Base-by-base conservation (phyloP, 768 basidiomycete species). In the Trametes villosa region DNA sequence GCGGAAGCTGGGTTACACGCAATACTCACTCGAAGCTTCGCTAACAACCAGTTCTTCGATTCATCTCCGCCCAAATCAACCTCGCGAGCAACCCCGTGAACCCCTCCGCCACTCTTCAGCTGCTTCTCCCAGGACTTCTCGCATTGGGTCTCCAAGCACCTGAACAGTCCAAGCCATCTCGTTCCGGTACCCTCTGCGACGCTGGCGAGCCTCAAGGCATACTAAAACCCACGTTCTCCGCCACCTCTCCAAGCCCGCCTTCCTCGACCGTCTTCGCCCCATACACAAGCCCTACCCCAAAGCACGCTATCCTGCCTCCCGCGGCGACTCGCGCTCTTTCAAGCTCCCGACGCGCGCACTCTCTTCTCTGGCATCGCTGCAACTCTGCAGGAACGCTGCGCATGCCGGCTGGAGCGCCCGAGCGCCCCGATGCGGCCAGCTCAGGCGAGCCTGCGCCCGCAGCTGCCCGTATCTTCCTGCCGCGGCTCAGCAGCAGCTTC, bases 191-290 rank as follows among this genome's bases (percentile, higher is more conserved):
- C 9, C 53, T 54, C 20, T 17, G 30, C 30, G 30, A 18, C 4
- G 13, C 30, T 13, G 42, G 29, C 31, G 30, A 20, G 53, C 53
- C 53, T 44, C 53, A 33, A 54, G 42, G 53, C 53, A 20, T 54
- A 54, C 53, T 45, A 31, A 54, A 54, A 12, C 34, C 9, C 29
- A 34, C 44, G 12, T 54, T 45, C 42, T n/a, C 20, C 20, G 8
- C 18, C 31, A 4, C 46, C 29, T 18, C 26, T 22, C 27, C 46
- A 48, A 20, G 3, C 46, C 17, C 22, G 22, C 29, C 46, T 30
- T 30, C 26, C 40, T 18, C 53, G 40, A 30, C 22, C 40, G 9
- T 46, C 27, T 24, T 29, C 27, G 20, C 45, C 27, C 45, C n/a
- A n/a, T n/a, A n/a, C n/a, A n/a, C n/a, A n/a, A n/a, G n/a, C n/a